Conservation (phyloP, 257 asterid genomes). For the Penstemon eatonii region DNA sequence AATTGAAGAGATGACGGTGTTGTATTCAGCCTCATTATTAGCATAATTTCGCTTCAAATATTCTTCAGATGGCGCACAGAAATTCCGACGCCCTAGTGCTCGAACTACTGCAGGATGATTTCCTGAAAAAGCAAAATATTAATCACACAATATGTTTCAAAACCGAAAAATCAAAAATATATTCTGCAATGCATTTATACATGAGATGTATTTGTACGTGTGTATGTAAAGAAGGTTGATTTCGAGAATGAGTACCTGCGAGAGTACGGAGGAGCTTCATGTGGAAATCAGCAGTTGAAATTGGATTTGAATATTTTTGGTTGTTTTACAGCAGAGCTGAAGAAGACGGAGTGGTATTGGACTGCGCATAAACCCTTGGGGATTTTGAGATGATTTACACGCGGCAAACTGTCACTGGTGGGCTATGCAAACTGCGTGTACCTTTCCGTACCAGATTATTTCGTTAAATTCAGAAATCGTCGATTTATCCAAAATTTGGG, state of each 20-base stretch:
- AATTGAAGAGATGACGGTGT: constrained; percentile 70
- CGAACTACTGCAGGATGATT: constrained; percentile 46
- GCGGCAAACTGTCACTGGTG: constrained; percentile 22
- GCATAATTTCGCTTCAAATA: constrained; percentile 81
- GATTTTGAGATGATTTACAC: constrained; percentile 20
- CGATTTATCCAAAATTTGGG: too few species aligned
- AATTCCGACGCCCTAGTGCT: constrained; percentile 63
- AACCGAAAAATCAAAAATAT: constrained; percentile 1
- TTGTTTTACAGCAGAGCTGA: constrained; percentile 13
- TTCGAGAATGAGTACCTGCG: constrained; percentile 38
- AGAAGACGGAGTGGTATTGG: not conserved
- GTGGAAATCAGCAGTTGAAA: constrained; percentile 23
- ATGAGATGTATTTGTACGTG: not conserved
- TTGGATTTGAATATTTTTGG: constrained; percentile 18
- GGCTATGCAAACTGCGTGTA: constrained; percentile 21
- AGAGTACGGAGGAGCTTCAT: constrained; percentile 65
- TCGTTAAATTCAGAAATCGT: constrained; percentile 4
- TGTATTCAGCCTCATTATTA: constrained; percentile 72
- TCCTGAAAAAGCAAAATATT: constrained; percentile 37
- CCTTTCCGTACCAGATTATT: not conserved
- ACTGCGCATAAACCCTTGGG: constrained; percentile 43
- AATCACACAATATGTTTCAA: not conserved
- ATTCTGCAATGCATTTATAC: not conserved
- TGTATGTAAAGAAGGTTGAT: not conserved
- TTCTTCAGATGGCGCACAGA: constrained; percentile 58